Conservation (phyloP, 2,329 filamentous ascomycete species). For the Elsinoe ampelina region DNA sequence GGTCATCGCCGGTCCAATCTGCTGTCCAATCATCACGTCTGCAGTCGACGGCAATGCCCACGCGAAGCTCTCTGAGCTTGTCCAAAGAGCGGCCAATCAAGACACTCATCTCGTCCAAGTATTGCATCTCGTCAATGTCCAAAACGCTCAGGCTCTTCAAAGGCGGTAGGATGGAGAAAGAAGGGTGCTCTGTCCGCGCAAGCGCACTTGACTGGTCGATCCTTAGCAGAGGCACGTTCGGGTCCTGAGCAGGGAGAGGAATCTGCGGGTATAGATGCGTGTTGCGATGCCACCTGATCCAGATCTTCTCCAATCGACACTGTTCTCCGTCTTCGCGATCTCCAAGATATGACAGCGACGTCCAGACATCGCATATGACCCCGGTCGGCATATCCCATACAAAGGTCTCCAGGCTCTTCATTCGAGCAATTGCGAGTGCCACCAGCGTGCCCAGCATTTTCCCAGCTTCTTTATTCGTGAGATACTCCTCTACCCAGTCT, state of each 20-base stretch:
- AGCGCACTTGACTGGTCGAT: constrained; percentile 26
- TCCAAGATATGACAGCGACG: constrained; percentile 63
- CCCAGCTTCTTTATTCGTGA: constrained; percentile 71
- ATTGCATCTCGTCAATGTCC: constrained; percentile 73
- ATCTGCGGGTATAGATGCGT: constrained; percentile 18
- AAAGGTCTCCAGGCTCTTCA: constrained; percentile 73
- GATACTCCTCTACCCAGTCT: constrained; percentile 72
- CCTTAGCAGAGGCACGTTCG: constrained; percentile 5
- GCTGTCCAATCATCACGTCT: constrained; percentile 47
- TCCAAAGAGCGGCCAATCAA: constrained; percentile 62
- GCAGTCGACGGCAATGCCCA: constrained; percentile 57
- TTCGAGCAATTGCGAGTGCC: constrained; percentile 67
- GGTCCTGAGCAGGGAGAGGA: constrained; percentile 17
- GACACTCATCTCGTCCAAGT: constrained; percentile 72
- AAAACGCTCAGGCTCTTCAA: constrained; percentile 67
- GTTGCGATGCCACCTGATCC: constrained; percentile 75
- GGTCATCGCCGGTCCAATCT: constrained; percentile 52
- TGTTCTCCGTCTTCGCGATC: constrained; percentile 50
- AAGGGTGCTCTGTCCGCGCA: constrained; percentile 63
- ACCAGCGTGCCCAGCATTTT: constrained; percentile 84
- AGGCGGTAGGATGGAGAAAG: constrained; percentile 67
- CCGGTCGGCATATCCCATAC: constrained; percentile 87
- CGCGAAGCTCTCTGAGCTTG: constrained; percentile 58
- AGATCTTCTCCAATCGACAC: constrained; percentile 62
- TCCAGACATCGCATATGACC: constrained; percentile 70